Conservation (phyloP, 169 alveolate genomes). For the Eimeria maxima region DNA sequence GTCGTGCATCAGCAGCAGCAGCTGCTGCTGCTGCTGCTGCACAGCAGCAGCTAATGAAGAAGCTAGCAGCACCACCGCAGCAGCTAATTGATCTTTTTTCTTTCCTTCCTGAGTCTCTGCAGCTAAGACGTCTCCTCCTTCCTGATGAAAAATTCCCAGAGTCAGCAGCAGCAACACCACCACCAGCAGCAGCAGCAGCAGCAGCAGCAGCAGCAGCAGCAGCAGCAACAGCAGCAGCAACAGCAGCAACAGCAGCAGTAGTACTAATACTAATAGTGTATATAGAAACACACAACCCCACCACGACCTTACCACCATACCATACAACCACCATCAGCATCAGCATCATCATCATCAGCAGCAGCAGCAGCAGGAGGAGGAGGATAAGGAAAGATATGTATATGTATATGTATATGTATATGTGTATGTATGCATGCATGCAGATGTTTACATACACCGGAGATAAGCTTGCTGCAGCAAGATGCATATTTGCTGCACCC, state of each 20-base stretch:
- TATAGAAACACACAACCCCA: too few relatives aligned
- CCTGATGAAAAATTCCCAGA: conserved; percentile 20
- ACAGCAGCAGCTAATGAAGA: background rate
- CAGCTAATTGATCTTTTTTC: background rate
- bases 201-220: conserved; percentile 22
- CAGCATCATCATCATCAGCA: background rate
- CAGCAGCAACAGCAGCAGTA: background rate
- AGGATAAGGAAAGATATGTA: too few relatives aligned
- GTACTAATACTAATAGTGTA: background rate
- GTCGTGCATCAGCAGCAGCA: background rate
- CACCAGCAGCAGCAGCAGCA: conserved; percentile 34
- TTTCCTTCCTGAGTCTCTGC: background rate
- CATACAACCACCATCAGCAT: too few relatives aligned
- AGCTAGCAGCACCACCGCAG: conserved; percentile 2
- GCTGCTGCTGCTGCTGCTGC: conserved; percentile 28
- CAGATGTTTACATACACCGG: conserved; percentile 63
- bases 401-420: too few relatives aligned
- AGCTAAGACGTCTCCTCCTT: background rate
- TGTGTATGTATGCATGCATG: background rate
- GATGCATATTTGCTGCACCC: conserved; percentile 74
- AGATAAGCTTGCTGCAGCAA: background rate
- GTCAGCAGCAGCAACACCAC: conserved; percentile 21
- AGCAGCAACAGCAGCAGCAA: background rate
- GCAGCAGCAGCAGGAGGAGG: background rate
- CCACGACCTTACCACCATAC: too few relatives aligned